Conservation (phyloP, 2,329 filamentous ascomycete genomes). For the Lasiodiplodia theobromae region DNA sequence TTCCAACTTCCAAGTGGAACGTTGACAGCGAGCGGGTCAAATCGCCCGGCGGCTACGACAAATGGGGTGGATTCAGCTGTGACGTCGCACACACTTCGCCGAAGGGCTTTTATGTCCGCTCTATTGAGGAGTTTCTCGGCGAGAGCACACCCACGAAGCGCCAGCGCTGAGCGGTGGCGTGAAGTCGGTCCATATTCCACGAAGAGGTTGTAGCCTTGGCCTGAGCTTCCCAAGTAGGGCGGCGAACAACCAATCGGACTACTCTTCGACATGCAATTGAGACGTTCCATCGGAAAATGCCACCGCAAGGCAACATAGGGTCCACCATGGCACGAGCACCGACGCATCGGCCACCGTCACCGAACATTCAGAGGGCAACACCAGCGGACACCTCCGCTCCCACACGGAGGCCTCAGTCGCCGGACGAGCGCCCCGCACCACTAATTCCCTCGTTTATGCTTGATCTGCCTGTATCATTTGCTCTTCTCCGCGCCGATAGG, state of each 20-base stretch:
- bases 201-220: background rate
- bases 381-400: background rate
- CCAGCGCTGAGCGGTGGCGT: background rate
- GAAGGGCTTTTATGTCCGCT: conserved; percentile 21
- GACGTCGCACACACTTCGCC: conserved; percentile 1
- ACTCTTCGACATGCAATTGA: background rate
- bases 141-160: background rate
- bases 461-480: background rate
- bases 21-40: background rate
- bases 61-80: conserved; percentile 9
- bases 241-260: background rate
- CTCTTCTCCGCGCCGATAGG: background rate
- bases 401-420: background rate
- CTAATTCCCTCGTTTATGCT: background rate
- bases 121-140: conserved; percentile 15
- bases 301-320: background rate
- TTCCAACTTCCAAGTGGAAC: background rate
- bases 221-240: background rate
- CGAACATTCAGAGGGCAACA: background rate
- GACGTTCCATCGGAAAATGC: background rate
- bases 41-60: conserved; percentile 14
- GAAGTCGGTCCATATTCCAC: background rate
- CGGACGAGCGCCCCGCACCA: conserved; percentile 5
- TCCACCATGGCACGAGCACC: conserved; percentile 1
- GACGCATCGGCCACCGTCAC: background rate